Evolutionary conservation across 495 filamentous ascomycete species (phyloP), one percentile per base, ranked within the genome.

Genomic region (Aspergillus cristatus): DNA sequence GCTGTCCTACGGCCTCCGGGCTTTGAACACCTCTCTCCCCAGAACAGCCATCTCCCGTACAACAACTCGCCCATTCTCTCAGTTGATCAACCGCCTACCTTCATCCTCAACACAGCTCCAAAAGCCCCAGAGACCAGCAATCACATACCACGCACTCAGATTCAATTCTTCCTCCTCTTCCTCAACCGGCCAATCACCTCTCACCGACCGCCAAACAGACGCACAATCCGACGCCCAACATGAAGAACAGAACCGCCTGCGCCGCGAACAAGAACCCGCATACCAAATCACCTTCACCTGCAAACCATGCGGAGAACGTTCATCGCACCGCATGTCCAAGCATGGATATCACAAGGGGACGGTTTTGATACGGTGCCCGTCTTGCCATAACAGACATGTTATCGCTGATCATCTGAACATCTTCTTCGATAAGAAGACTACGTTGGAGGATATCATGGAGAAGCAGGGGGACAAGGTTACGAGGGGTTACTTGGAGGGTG

Each of bases 201-300:
- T 65, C 34, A 62, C 57, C 30, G 50, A 64, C 37, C 42, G 52
- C 7, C 20, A 40, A 18, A 13, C 43, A 18, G 30, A 49, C 41
- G 14, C 55, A 0, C 39, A 58, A 13, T 43, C 41, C 18, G 54
- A 62, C 22, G 58, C 59, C 11, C 50, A 54, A 34, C 53, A 54
- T 34, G 53, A 38, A 18, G 54, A 51, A 41, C 51, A 49, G 25
- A 65, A 57, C 45, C 35, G 43, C 18, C 38, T 51, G 3, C 64
- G 65, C 16, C 54, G 58, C 28, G 60, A 57, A 26, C 58, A 71
- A 26, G 72, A 81, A 41, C 84, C 86, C 13, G 71, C 79, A 26
- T 98, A 97, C 63, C 67, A 82, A 34, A 67, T 97, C 17, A 80
- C 75, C 8, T 95, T 99, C 55, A 99, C 93, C 43, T 99, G 91